phyloP scores from a whole-genome alignment of 345 rosid genomes.

The Populus deltoides region DNA sequence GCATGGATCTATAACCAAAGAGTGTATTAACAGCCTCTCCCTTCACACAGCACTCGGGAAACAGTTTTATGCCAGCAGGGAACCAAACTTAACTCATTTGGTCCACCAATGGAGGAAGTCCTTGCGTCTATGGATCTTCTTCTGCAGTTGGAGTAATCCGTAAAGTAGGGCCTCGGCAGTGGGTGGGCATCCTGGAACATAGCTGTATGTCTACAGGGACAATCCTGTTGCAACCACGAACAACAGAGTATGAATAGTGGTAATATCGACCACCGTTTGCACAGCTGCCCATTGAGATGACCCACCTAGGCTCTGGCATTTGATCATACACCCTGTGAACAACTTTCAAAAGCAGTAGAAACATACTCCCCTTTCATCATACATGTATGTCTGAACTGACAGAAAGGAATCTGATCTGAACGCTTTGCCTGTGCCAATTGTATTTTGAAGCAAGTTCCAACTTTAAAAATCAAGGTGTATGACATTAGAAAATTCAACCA shows the following conservation, averaged over 20 bases:
- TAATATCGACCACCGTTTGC: constrained; percentile 99
- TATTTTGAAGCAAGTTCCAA: neutral
- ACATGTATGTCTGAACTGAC: neutral
- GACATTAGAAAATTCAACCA: neutral
- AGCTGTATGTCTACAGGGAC: constrained; percentile 96
- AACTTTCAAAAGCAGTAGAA: constrained; percentile 9
- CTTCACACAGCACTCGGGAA: constrained; percentile 17
- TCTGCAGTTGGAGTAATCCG: constrained; percentile 92
- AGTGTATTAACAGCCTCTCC: constrained; percentile 4
- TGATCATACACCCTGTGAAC: constrained; percentile 89
- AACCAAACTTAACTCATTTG: constrained; percentile 36
- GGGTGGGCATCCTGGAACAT: constrained; percentile 97
- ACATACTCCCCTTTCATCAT: neutral
- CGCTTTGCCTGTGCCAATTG: neutral
- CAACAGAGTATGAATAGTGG: constrained; percentile 96
- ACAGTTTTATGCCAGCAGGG: neutral
- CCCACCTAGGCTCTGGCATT: constrained; percentile 99
- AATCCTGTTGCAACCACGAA: constrained; percentile 94
- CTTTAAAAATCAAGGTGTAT: neutral
- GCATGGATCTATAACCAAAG: neutral
- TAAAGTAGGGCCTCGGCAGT: constrained; percentile 96
- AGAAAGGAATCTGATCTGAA: neutral
- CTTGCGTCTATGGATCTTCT: constrained; percentile 95
- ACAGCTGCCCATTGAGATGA: constrained; percentile 97
- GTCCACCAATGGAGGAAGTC: constrained; percentile 97